Base-by-base conservation (phyloP, 1,139 yeast species). In the Candida sanyaensis region DNA sequence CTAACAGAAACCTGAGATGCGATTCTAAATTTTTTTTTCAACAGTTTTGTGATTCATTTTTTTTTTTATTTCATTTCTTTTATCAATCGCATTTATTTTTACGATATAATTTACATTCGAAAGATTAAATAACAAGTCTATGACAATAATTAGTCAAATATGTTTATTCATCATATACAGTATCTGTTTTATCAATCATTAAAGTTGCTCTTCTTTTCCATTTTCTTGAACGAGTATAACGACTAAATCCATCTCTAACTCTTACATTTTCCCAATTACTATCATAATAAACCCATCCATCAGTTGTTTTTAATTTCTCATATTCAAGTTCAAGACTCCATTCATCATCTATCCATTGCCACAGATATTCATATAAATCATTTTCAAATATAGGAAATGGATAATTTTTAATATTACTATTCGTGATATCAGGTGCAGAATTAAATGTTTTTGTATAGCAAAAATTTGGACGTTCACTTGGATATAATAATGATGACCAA, bases 281-380 rank as follows among this genome's bases (percentile, higher is more conserved):
- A 55, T 80, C 83, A 55, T 63, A 79, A 55, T 75, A 83, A 0
- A 68, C 65, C 87, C 87, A 83, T 0, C 84, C 86, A 1, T 72
- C 74, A 6, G 57, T 56, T 32, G 65, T 55, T 44, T 67, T 69
- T 6, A 62, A 61, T 38, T 68, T 68, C 48, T 73, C 71, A 53
- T 63, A 75, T 43, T 68, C 74, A 10, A 50, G 47, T 48, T 80
- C 84, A 4, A 79, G 52, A 5, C 56, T 57, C 87, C 88, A 83
- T 2, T 60, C 53, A 4, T 65, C 70, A 46, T 81, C 86, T 12
- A 75, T 47, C 87, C 88, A 83, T 46, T 69, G 71, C 86, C 86
- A 82, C 47, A 66, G 68, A 48, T 77, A 76, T 2, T 63, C 50
- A 53, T 71, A 72, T 17, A 72, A 55, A 50, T 71, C 77, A 51